These are phyloP conservation scores for Oryza nivara DNA, from an alignment of 176 grass and related monocot species.

Conservation along the genomic window DNA sequence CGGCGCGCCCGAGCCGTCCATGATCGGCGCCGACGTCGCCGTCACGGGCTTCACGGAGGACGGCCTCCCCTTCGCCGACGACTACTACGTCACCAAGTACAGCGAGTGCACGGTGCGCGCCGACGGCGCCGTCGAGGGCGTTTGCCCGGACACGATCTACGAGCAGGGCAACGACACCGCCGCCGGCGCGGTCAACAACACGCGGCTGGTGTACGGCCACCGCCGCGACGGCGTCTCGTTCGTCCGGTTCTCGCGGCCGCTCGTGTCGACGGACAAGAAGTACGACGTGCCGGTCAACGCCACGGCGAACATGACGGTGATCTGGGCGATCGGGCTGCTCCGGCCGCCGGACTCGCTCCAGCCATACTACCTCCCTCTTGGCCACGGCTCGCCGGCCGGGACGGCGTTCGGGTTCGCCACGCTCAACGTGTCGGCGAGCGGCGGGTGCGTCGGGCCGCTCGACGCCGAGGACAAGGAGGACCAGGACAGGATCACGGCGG, in stretches of 20 bases:
- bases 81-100: slow-evolving; percentile 75
- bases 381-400: slow-evolving; percentile 52
- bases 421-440: slow-evolving; percentile 60
- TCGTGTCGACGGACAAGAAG: slow-evolving; percentile 58
- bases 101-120: slow-evolving; percentile 67
- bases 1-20: slow-evolving; percentile 39
- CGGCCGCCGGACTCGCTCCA: slow-evolving; percentile 73
- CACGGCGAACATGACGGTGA: slow-evolving; percentile 68
- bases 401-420: slow-evolving; percentile 59
- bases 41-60: slow-evolving; percentile 83
- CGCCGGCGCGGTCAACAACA: slow-evolving; percentile 58
- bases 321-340: slow-evolving; percentile 83
- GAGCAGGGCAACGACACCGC: slow-evolving; percentile 28
- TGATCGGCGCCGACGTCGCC: slow-evolving; percentile 76
- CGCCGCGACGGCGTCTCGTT: slow-evolving; percentile 87
- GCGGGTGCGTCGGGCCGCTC: slow-evolving; percentile 65
- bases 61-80: slow-evolving; percentile 79
- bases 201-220: slow-evolving; percentile 78
- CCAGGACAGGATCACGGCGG: slow-evolving; percentile 74
- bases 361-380: slow-evolving; percentile 89
- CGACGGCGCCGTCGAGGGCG: slow-evolving; percentile 66
- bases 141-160: slow-evolving; percentile 93
- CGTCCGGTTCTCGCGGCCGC: slow-evolving; percentile 63
- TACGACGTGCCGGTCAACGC: slow-evolving; percentile 70
- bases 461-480: slow-evolving; percentile 97